Evolutionary conservation across 2,329 filamentous ascomycete genomes (phyloP).

Genomic region (Magnaporthales sp.): DNA sequence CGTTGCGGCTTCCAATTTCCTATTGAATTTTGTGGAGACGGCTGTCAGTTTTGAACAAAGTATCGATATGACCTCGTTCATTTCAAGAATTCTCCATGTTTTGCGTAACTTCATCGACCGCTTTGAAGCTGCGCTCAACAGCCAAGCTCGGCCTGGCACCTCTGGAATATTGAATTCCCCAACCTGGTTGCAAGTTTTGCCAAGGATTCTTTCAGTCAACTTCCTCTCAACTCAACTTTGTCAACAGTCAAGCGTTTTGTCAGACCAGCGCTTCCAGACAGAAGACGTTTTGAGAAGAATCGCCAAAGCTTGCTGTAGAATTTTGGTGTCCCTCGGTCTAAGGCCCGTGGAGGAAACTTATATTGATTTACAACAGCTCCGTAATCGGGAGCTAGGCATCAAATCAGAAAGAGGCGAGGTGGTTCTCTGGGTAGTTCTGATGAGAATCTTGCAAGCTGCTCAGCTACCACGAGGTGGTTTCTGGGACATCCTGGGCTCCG

Average conservation of each 20-base stretch:
- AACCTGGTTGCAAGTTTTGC: constrained; percentile 26
- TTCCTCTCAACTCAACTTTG: constrained; percentile 34
- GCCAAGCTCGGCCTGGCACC: neutral
- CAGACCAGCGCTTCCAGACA: constrained; percentile 29
- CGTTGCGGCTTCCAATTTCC: constrained; percentile 30
- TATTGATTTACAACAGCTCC: constrained; percentile 33
- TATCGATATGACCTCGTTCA: constrained; percentile 29
- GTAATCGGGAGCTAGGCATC: constrained; percentile 42
- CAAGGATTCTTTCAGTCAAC: constrained; percentile 26
- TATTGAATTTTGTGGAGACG: constrained; percentile 38
- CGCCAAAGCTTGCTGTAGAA: constrained; percentile 25
- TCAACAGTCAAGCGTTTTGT: constrained; percentile 21
- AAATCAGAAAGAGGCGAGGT: constrained; percentile 32
- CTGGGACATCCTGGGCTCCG: constrained; percentile 47
- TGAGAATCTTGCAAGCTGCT: constrained; percentile 42
- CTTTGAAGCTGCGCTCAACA: constrained; percentile 16
- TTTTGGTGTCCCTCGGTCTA: constrained; percentile 34
- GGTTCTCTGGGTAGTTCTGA: constrained; percentile 51
- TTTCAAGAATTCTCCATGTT: constrained; percentile 33
- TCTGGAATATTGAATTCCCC: constrained; percentile 11
- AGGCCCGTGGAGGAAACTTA: constrained; percentile 36
- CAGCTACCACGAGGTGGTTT: constrained; percentile 45
- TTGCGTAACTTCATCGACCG: constrained; percentile 30
- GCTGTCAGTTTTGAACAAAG: constrained; percentile 29
- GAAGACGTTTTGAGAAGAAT: constrained; percentile 40